Evolutionary conservation across 768 basidiomycete species (phyloP), one percentile per base, ranked within the genome.

Genomic region (Russula emetica): DNA sequence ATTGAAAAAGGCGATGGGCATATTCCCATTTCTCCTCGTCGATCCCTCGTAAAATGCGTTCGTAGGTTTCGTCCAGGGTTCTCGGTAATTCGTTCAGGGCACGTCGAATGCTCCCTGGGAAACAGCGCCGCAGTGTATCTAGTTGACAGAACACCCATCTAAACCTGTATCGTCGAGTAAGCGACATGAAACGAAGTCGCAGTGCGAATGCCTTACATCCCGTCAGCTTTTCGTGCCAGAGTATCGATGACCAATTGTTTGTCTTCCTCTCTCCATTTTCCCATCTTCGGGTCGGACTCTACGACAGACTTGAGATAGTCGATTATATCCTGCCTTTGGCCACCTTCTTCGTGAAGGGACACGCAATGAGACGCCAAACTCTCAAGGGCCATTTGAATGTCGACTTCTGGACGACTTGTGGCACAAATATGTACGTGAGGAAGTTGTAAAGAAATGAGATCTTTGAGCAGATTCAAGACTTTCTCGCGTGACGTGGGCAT

Each of bases 1-100:
- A 56, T 8, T 40, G 61, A 20, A 56, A 50, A 22, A 60, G 44
- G 34, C 61, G 47, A 51, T 14, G 10, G 14, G 61, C 55, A n/a
- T 55, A 18, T 50, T 26, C 38, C 36, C 47, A 55, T n/a, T 47
- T 49, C 44, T 61, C 49, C 28, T 44, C 40, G 18, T 57, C 55
- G 49, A 62, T 57, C 26, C 54, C 45, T 20, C 11, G 10, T 24
- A 60, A 60, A 26, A 36, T 52, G 20, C 49, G 38, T 11, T 51
- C 61, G 10, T 55, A 47, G 8, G 53, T 55, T 40, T 28, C 51
- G 30, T 50, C 34, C 42, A 57, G n/a, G 5, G 32, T 55, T n/a
- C 0, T 38, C 28, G 34, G 54, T 10, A 61, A 16, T 20, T 36
- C 53, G 2, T 61, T 26, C 24, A 47, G 60, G 11, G 60, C 18